A percentile compares a stretch with the other conserved stretches of the same genome.
Evolutionary conservation across 345 rosid genomes (phyloP).

Genomic region (Eucalyptus curtisii): DNA sequence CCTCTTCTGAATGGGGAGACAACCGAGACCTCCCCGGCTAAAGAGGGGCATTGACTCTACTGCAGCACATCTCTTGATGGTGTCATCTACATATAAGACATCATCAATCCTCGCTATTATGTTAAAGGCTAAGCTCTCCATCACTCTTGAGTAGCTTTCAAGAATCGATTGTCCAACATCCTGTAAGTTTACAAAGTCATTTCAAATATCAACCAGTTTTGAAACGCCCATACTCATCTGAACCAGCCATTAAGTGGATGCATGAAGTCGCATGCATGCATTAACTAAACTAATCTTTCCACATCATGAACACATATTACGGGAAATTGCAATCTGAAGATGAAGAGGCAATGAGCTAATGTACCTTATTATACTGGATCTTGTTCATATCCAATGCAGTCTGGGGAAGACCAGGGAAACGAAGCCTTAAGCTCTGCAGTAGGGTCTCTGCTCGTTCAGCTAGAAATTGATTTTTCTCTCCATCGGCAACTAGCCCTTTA

Average conservation of each 20-base stretch:
- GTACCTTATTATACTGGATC: slow-evolving; percentile 86
- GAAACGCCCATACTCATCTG: neutral
- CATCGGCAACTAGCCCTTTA: slow-evolving; percentile 61
- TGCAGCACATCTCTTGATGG: slow-evolving; percentile 38
- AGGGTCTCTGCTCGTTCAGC: slow-evolving; percentile 75
- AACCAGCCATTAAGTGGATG: neutral
- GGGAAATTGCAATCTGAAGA: neutral
- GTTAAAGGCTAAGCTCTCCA: slow-evolving; percentile 98
- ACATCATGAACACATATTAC: neutral
- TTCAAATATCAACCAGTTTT: neutral
- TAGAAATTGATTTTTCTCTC: slow-evolving; percentile 40
- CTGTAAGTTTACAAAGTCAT: slow-evolving; percentile 17
- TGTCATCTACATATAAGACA: slow-evolving; percentile 83
- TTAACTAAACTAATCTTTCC: neutral
- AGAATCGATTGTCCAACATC: slow-evolving; percentile 97
- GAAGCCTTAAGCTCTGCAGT: slow-evolving; percentile 61
- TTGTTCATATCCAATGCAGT: slow-evolving; percentile 91
- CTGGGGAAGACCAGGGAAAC: slow-evolving; percentile 90
- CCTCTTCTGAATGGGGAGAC: slow-evolving; percentile 59
- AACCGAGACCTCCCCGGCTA: slow-evolving; percentile 45
- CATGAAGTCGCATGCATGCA: neutral
- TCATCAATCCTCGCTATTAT: slow-evolving; percentile 97
- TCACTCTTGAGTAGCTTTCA: slow-evolving; percentile 96
- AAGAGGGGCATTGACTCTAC: slow-evolving; percentile 59
- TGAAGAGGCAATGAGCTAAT: neutral